These are phyloP conservation scores for Epichloe amarillans DNA, from an alignment of 2,329 filamentous ascomycete species.

Conservation along the genomic window DNA sequence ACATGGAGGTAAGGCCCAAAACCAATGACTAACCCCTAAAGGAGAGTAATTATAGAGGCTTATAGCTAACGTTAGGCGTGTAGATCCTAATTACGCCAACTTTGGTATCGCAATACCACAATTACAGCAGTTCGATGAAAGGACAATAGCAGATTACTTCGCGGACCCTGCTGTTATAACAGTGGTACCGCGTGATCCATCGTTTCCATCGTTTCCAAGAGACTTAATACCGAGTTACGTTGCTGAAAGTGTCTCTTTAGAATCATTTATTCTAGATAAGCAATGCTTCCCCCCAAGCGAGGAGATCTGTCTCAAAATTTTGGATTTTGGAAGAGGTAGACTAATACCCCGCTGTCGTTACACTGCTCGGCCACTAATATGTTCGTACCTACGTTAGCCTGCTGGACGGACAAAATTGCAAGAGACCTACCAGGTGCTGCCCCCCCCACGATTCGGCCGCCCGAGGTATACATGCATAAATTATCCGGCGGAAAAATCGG, in stretches of 20 bases:
- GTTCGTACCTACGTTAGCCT: background rate
- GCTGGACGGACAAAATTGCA: background rate
- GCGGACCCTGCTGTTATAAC: background rate
- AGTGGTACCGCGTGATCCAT: background rate
- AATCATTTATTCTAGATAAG: background rate
- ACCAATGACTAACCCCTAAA: background rate
- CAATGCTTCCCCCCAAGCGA: background rate
- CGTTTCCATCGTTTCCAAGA: background rate
- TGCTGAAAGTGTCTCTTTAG: background rate
- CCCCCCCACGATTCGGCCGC: background rate
- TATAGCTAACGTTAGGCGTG: background rate
- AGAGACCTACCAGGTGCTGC: background rate
- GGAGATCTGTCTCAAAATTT: background rate
- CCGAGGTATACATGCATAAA: background rate
- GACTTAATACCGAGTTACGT: background rate
- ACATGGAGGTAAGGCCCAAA: background rate
- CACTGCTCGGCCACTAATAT: too few species aligned
- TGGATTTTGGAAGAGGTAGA: background rate
- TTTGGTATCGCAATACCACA: slow-evolving; percentile 1
- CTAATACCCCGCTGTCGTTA: too few species aligned
- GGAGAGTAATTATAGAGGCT: background rate
- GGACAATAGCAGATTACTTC: background rate
- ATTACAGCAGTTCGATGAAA: background rate
- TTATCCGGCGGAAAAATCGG: background rate
- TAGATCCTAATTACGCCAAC: background rate